Evolutionary conservation across 1,284 basidiomycete genomes (phyloP).

Genomic region (Ceratobasidium sp.): DNA sequence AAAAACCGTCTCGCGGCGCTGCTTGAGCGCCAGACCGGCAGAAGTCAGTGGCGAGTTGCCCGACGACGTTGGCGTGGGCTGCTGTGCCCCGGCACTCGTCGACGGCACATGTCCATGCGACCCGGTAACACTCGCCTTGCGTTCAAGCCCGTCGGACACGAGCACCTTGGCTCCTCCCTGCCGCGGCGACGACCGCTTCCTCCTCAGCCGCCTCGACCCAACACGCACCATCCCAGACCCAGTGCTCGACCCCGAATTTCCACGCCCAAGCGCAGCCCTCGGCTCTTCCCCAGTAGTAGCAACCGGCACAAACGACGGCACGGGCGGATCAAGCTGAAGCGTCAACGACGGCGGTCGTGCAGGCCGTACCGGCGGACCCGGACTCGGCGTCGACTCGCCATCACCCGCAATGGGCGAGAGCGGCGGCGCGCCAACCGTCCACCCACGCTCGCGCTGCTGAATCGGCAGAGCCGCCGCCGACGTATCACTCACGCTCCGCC

Average conservation of each 20-base stretch:
- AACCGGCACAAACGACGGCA: background rate
- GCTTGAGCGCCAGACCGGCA: conserved; percentile 17
- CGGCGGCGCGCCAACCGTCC: conserved; percentile 11
- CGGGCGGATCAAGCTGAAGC: conserved; percentile 4
- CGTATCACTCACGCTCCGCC: conserved; percentile 30
- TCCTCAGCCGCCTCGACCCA: conserved; percentile 10
- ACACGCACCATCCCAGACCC: conserved; percentile 18
- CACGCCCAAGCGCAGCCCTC: conserved; percentile 5
- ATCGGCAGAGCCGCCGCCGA: background rate
- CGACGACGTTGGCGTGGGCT: conserved; percentile 32
- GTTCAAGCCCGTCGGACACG: background rate
- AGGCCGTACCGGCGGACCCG: background rate
- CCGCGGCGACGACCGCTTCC: conserved; percentile 33
- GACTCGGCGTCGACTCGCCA: background rate
- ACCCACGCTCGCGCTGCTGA: conserved; percentile 17
- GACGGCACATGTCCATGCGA: background rate
- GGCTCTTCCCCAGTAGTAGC: background rate
- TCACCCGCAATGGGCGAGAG: conserved; percentile 17
- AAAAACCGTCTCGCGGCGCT: conserved; percentile 30
- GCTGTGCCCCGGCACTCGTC: conserved; percentile 13
- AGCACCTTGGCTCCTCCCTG: conserved; percentile 23
- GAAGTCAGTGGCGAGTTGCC: conserved; percentile 12
- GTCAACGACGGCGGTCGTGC: conserved; percentile 29
- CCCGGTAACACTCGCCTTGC: background rate
- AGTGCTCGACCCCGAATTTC: conserved; percentile 21